A percentile compares a stretch with the other conserved stretches of the same genome.
Conservation (phyloP, 2,329 filamentous ascomycete species). For the Cladosporium austrohemisphaericum region DNA sequence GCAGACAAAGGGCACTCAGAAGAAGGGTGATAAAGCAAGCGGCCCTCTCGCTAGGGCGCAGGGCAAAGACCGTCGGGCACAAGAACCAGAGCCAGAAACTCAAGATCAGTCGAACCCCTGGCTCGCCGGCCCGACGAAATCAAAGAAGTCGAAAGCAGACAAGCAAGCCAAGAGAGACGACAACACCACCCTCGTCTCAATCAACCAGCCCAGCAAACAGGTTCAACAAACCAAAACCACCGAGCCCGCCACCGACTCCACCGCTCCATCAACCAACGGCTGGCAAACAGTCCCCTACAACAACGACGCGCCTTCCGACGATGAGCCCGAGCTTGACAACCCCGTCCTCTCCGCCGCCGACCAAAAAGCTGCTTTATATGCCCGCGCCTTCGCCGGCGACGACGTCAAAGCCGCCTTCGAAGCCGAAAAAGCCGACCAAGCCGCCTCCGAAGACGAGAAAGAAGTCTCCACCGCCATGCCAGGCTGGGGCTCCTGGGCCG, state of each 20-base stretch:
- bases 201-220: constrained; percentile 11
- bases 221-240: constrained; percentile 18
- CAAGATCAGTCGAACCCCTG: constrained; percentile 18
- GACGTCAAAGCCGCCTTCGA: constrained; percentile 79
- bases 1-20: constrained; percentile 22
- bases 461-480: constrained; percentile 79
- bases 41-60: constrained; percentile 23
- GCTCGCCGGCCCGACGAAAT: constrained; percentile 21
- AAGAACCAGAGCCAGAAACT: constrained; percentile 11
- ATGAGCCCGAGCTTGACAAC: constrained; percentile 18
- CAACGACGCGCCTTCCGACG: constrained; percentile 31
- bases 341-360: constrained; percentile 27
- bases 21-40: constrained; percentile 26
- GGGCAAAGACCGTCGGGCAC: constrained; percentile 15
- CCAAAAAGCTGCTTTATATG: constrained; percentile 66
- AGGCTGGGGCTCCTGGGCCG: constrained; percentile 91
- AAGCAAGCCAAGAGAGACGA: constrained; percentile 18
- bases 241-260: constrained; percentile 4
- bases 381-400: constrained; percentile 79
- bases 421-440: constrained; percentile 69
- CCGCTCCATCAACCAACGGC: constrained; percentile 32
- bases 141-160: constrained; percentile 23
- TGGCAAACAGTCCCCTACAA: constrained; percentile 43
- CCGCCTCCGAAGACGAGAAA: constrained; percentile 77
- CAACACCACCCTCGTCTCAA: constrained; percentile 15